Evolutionary conservation across 495 filamentous ascomycete genomes (phyloP), one percentile per base, ranked within the genome.

Genomic region (Astrothelium macrocarpum): DNA sequence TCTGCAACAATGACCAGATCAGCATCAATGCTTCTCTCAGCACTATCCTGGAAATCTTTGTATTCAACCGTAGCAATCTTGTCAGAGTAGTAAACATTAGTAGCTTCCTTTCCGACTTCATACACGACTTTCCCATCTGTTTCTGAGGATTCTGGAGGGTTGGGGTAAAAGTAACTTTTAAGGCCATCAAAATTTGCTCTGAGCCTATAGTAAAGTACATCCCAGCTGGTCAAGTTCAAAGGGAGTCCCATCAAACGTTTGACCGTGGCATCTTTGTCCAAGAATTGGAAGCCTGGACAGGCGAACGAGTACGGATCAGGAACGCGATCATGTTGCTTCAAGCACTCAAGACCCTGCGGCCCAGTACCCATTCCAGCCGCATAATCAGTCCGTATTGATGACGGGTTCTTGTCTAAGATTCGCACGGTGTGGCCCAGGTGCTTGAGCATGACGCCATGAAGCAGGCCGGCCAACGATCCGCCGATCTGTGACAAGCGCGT

Each of bases 1-100:
- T 85, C 82, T 28, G 82, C 81, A 2, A 71, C 82, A 64, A 85
- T 67, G 32, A 84, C 71, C 9, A 80, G 66, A 67, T 84, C 80
- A 10, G 75, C 81, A 5, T 62, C 61, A 1, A 73, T 68, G 59
- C 67, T 74, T 34, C 69, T 69, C 20, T 66, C 66, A 20, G 71
- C 72, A 23, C 74, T 75, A 31, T 31, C 60, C 3, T 3, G 16
- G 1, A 43, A 10, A 28, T 64, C 62, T 9, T 29, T 14, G 2
- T n/a, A 32, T 20, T 29, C 16, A 26, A 64, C 26, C 5, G n/a
- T 62, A 1, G 42, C 28, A 18, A 4, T 18, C 9, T 20, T 11
- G n/a, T 67, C 70, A 45, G 66, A 71, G 2, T 65, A 68, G 20
- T 70, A 69, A 71, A 75, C 81, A 20, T 71, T 70, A 69, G 73